Conservation (phyloP, 441 rosid genomes). For the Erodium texanum region DNA sequence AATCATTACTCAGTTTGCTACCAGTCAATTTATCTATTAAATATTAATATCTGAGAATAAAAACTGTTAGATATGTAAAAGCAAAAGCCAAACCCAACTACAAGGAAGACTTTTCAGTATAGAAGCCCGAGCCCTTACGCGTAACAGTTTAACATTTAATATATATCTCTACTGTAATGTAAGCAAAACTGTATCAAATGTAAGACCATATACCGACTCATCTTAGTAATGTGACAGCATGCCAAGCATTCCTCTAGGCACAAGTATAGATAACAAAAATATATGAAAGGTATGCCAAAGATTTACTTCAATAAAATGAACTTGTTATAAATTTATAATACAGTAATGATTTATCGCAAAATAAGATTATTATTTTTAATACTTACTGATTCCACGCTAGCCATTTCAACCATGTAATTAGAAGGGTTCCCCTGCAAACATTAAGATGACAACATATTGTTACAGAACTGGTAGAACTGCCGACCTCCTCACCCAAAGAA, state of each 20-base stretch:
- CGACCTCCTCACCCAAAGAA: neutral
- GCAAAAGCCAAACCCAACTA: too few species aligned
- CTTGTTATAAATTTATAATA: neutral
- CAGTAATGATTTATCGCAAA: conserved; percentile 4
- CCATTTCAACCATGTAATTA: conserved; percentile 89
- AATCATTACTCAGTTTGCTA: too few species aligned
- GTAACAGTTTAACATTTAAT: neutral
- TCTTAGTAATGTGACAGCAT: neutral
- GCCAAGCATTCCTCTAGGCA: neutral
- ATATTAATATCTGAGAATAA: too few species aligned
- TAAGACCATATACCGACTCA: neutral
- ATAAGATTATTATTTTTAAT: neutral
- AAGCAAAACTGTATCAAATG: neutral
- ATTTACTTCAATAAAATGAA: neutral
- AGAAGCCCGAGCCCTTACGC: neutral
- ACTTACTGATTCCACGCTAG: conserved; percentile 72
- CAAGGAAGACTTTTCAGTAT: too few species aligned
- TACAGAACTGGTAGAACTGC: neutral
- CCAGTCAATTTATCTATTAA: too few species aligned
- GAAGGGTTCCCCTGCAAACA: conserved; percentile 64
- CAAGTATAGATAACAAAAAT: neutral
- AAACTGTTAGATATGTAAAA: too few species aligned
- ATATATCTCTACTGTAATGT: neutral
- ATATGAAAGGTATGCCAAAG: neutral
- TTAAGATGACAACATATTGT: conserved; percentile 13